phyloP scores from a whole-genome alignment of 2,329 filamentous ascomycete genomes.

The Talaromyces sp. region DNA sequence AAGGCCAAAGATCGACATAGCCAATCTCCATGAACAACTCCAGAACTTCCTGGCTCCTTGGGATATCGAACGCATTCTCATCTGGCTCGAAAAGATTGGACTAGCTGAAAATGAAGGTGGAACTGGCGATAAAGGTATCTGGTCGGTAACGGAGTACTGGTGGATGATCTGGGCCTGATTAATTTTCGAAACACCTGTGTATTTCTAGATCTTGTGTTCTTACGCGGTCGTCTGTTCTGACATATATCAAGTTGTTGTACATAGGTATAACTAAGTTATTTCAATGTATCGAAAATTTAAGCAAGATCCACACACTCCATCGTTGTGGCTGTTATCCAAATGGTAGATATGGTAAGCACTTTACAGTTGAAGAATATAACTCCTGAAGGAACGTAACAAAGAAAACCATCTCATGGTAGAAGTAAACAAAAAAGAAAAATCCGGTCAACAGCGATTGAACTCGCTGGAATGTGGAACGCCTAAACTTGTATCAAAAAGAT shows the following conservation, averaged over 20 bases:
- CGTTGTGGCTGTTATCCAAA: too few species aligned
- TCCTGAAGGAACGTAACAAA: too few species aligned
- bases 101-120: conserved; percentile 21
- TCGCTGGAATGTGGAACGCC: too few species aligned
- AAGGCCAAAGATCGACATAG: conserved; percentile 36
- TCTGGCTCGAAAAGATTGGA: conserved; percentile 35
- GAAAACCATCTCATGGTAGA: too few species aligned
- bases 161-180: conserved; percentile 32
- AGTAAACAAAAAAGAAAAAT: not conserved
- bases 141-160: conserved; percentile 33
- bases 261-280: not conserved
- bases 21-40: conserved; percentile 33
- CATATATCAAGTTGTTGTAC: not conserved
- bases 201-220: not conserved
- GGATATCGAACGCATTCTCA: conserved; percentile 39
- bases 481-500: not conserved
- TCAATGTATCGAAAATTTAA: not conserved
- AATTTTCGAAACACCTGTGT: not conserved
- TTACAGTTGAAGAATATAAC: too few species aligned
- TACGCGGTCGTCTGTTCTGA: not conserved
- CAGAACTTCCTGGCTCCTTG: conserved; percentile 37
- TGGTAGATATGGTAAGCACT: too few species aligned
- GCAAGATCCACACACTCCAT: too few species aligned
- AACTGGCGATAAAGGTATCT: conserved; percentile 28
- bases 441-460: too few species aligned